Evolutionary conservation across 495 filamentous ascomycete species (phyloP).

Genomic region (Neurospora pannonica): DNA sequence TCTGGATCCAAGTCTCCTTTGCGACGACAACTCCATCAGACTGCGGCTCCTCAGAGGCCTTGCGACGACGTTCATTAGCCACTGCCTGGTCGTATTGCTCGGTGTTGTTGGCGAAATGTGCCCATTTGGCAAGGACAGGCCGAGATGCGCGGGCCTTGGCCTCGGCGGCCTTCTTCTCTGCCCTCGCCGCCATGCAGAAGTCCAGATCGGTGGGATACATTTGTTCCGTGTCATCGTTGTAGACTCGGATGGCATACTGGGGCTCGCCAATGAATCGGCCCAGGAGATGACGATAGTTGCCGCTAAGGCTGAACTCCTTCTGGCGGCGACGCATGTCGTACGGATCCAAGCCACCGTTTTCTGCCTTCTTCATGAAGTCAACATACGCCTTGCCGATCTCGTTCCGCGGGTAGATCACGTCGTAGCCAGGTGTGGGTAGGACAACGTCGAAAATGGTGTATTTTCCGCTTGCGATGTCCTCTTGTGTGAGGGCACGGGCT

Average conservation of each 20-base stretch:
- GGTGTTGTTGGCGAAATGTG: slow-evolving; percentile 14
- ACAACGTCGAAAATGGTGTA: slow-evolving; percentile 85
- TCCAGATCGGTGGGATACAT: slow-evolving; percentile 70
- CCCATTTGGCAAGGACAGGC: slow-evolving; percentile 9
- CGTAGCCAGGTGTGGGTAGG: slow-evolving; percentile 87
- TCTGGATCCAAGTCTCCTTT: slow-evolving; percentile 25
- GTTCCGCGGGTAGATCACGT: slow-evolving; percentile 78
- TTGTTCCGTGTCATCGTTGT: slow-evolving; percentile 64
- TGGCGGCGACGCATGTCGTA: slow-evolving; percentile 77
- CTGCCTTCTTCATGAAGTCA: slow-evolving; percentile 68
- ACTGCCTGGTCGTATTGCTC: slow-evolving; percentile 13
- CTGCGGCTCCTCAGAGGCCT: slow-evolving; percentile 16
- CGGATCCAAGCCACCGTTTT: slow-evolving; percentile 70
- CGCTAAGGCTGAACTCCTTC: slow-evolving; percentile 81
- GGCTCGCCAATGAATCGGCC: slow-evolving; percentile 49
- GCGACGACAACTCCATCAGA: neutral
- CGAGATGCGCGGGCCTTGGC: neutral
- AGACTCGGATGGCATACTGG: slow-evolving; percentile 58
- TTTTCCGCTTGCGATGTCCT: slow-evolving; percentile 69
- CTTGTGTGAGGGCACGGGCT: slow-evolving; percentile 62
- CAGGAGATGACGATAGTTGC: slow-evolving; percentile 77
- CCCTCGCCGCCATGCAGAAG: slow-evolving; percentile 20
- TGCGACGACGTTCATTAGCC: slow-evolving; percentile 18
- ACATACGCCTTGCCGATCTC: slow-evolving; percentile 72
- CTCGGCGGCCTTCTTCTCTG: slow-evolving; percentile 4